Evolutionary conservation across 345 rosid species (phyloP).

Genomic region (Boechera divaricarpa): DNA sequence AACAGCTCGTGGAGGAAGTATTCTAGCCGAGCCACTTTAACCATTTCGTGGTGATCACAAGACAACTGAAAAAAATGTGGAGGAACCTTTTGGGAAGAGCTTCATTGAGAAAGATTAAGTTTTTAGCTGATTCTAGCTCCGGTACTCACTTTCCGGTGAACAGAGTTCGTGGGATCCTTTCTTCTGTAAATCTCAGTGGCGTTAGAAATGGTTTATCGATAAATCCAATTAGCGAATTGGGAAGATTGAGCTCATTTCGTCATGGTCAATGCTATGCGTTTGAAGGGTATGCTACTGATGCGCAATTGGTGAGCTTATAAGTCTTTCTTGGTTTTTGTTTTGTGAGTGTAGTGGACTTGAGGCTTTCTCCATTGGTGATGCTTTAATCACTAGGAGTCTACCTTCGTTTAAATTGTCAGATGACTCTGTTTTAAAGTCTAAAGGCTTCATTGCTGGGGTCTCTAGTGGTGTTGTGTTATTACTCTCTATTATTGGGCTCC

Average conservation of each 20-base stretch:
- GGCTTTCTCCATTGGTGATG: conserved; percentile 55
- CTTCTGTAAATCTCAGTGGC: not conserved
- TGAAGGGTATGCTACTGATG: conserved; percentile 60
- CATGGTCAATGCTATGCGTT: conserved; percentile 17
- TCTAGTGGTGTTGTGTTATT: conserved; percentile 46
- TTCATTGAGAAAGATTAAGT: conserved; percentile 50
- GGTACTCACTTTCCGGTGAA: not conserved
- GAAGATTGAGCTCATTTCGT: conserved; percentile 26
- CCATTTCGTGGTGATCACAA: conserved; percentile 20
- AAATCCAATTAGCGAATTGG: conserved; percentile 38
- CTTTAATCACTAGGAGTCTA: conserved; percentile 58
- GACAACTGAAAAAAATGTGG: conserved; percentile 61
- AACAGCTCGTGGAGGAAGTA: not conserved
- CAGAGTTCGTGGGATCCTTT: conserved; percentile 1
- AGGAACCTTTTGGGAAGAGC: conserved; percentile 62
- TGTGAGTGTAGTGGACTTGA: too few species aligned
- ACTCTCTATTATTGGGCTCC: conserved; percentile 52
- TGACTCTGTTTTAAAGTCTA: conserved; percentile 47
- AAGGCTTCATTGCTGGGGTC: conserved; percentile 64
- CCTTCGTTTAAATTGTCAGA: conserved; percentile 65
- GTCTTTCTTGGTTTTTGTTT: too few species aligned
- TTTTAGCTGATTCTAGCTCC: conserved; percentile 37
- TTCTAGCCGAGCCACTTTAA: not conserved
- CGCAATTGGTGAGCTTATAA: conserved; percentile 39
- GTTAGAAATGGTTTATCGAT: conserved; percentile 30